Evolutionary conservation across 2,329 filamentous ascomycete genomes (phyloP).

Genomic region (Aspergillus versicolor): DNA sequence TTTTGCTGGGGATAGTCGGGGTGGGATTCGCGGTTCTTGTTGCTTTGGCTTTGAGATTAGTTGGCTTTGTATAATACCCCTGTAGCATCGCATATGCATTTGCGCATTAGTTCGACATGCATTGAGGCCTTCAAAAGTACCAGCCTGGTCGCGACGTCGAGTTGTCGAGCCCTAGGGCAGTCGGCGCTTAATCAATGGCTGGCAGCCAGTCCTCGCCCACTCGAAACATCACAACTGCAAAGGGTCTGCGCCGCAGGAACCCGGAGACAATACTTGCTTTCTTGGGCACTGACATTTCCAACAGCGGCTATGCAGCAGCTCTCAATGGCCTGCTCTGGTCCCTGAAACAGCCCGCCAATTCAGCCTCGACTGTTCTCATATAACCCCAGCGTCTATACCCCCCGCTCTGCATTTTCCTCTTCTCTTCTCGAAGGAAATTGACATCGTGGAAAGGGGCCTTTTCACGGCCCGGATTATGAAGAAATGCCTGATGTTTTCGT

Average conservation of each 20-base stretch:
- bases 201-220: neutral
- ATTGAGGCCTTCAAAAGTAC: neutral
- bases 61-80: slow-evolving; percentile 15
- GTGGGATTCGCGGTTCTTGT: slow-evolving; percentile 30
- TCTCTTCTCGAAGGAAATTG: neutral
- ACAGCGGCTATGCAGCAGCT: slow-evolving; percentile 3
- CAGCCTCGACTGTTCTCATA: neutral
- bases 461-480: neutral
- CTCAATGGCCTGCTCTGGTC: neutral
- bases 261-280: no score
- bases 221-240: neutral
- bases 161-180: neutral
- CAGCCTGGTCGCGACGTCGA: neutral
- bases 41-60: slow-evolving; percentile 22
- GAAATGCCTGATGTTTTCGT: neutral
- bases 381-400: neutral
- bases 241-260: neutral
- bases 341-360: slow-evolving; percentile 2
- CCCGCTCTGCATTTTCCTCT: neutral
- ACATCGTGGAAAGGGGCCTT: neutral
- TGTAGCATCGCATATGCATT: neutral
- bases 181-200: neutral
- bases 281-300: neutral
- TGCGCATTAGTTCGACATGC: neutral
- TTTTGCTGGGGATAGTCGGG: slow-evolving; percentile 30